Conservation (phyloP, 768 basidiomycete genomes). For the Phylloporus sp. region DNA sequence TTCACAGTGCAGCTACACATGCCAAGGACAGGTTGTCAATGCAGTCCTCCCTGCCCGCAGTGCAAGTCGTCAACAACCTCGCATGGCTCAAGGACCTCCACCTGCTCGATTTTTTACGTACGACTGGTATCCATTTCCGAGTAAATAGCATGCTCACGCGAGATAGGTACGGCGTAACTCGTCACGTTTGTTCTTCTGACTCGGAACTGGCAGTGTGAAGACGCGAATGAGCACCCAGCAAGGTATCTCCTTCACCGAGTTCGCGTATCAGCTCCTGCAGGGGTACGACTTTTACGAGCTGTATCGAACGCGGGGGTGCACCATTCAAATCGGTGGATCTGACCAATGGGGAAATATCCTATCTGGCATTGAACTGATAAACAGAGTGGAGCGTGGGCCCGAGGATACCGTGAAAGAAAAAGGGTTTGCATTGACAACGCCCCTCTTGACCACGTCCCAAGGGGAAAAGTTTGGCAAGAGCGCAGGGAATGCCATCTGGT, state of each 20-base stretch:
- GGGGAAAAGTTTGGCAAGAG: slow-evolving; percentile 99
- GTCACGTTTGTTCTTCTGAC: slow-evolving; percentile 5
- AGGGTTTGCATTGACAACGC: slow-evolving; percentile 87
- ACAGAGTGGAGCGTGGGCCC: slow-evolving; percentile 35
- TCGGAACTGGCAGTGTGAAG: slow-evolving; percentile 57
- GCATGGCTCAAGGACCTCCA: slow-evolving; percentile 74
- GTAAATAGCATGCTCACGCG: slow-evolving; percentile 88
- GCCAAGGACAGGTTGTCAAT: slow-evolving; percentile 37
- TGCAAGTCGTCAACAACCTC: slow-evolving; percentile 60
- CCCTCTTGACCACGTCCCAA: slow-evolving; percentile 82
- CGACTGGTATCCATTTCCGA: slow-evolving; percentile 72
- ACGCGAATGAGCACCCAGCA: slow-evolving; percentile 72
- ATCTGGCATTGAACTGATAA: slow-evolving; percentile 88
- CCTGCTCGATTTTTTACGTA: slow-evolving; percentile 80
- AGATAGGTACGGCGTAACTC: slow-evolving; percentile 60
- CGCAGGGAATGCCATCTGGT: slow-evolving; percentile 92
- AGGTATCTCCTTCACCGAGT: slow-evolving; percentile 98
- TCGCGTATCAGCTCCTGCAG: slow-evolving; percentile 95
- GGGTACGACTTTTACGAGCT: slow-evolving; percentile 92
- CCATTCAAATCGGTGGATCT: slow-evolving; percentile 90
- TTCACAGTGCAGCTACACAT: slow-evolving; percentile 60
- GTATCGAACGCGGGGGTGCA: slow-evolving; percentile 59
- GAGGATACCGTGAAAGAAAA: slow-evolving; percentile 20
- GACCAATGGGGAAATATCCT: slow-evolving; percentile 99
- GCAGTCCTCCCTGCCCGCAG: slow-evolving; percentile 11